These are phyloP conservation scores for Colletotrichum sp. DNA, from an alignment of 2,329 filamentous ascomycete genomes.

Conservation along the genomic window DNA sequence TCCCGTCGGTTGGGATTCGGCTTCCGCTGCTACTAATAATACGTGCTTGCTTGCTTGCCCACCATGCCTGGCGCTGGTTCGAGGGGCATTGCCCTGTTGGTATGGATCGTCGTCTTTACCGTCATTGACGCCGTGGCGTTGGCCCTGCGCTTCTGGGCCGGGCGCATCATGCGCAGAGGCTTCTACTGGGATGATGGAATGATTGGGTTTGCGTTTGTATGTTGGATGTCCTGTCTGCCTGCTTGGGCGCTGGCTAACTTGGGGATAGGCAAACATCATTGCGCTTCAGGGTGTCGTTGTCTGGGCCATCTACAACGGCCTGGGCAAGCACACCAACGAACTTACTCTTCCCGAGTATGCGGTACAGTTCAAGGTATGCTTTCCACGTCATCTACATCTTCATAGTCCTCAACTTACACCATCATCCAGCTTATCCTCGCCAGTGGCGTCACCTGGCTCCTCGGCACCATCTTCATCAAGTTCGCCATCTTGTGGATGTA, in stretches of 20 bases:
- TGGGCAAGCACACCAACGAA: slow-evolving; percentile 24
- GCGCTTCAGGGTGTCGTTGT: slow-evolving; percentile 20
- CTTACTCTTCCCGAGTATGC: slow-evolving; percentile 7
- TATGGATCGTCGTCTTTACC: slow-evolving; percentile 23
- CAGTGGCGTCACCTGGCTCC: slow-evolving; percentile 32
- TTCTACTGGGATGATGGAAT: slow-evolving; percentile 26
- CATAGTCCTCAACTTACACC: neutral
- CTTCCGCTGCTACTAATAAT: neutral
- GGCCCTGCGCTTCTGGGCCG: slow-evolving; percentile 27
- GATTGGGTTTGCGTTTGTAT: slow-evolving; percentile 26
- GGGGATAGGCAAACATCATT: slow-evolving; percentile 15
- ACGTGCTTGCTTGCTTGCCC: neutral
- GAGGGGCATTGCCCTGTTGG: slow-evolving; percentile 12
- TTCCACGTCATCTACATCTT: neutral
- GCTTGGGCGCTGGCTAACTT: neutral
- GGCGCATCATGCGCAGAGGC: slow-evolving; percentile 18
- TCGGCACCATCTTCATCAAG: slow-evolving; percentile 31
- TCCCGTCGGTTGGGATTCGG: neutral
- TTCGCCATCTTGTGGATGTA: slow-evolving; percentile 36
- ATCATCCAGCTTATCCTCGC: slow-evolving; percentile 24
- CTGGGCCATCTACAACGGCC: slow-evolving; percentile 28
- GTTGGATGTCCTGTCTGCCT: neutral
- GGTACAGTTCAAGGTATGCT: slow-evolving; percentile 12
- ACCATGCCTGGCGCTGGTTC: slow-evolving; percentile 6
- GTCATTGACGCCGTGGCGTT: slow-evolving; percentile 18